Evolutionary conservation across 2,329 filamentous ascomycete species (phyloP), one percentile per base, ranked within the genome.

Genomic region (Gremmenia infestans): DNA sequence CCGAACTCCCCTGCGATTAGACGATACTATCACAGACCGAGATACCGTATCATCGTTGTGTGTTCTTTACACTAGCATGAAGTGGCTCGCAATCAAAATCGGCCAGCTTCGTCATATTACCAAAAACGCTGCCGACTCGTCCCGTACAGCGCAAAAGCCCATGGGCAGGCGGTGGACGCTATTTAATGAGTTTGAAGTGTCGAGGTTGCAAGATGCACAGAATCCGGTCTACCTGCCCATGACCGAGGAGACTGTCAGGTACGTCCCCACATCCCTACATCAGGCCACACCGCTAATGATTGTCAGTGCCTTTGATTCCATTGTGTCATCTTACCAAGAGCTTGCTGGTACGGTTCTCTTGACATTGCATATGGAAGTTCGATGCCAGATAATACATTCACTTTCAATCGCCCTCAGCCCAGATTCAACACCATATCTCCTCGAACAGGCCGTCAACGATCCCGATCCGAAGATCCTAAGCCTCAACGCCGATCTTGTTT

Each of bases 41-140:
- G 95, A 97, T 70, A 88, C 86, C 4, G 87, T 97, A 28, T 84
- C 87, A 45, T 88, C 88, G 4, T 76, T 99, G 4, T 97, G 92
- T 64, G 81, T 97, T 40, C 77, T 99, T 37, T 95, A 96, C 72
- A 97, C 92, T 50, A 97, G 92, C 75, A 96, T 97, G 91, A 94
- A 95, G 77, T 99, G 94, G 94, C 82, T 99, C 37, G 86, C 89
- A 19, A 87, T 87, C 64, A 94, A 93, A 73, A 85, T 96, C 43
- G 76, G 80, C n/a, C 80, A 89, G 55, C 78, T 99, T 52, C 83
- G 94, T 43, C 86, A 93, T 67, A 91, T 97, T 66, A 93, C 89
- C 19, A 78, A 81, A 52, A 84, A 87, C 58, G 84, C 89, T 47
- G 81, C 83, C 39, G 84, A 91, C 71, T 84, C 83, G 35, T 81